phyloP scores from a whole-genome alignment of 2,329 filamentous ascomycete species.

The Cercospora sp. region DNA sequence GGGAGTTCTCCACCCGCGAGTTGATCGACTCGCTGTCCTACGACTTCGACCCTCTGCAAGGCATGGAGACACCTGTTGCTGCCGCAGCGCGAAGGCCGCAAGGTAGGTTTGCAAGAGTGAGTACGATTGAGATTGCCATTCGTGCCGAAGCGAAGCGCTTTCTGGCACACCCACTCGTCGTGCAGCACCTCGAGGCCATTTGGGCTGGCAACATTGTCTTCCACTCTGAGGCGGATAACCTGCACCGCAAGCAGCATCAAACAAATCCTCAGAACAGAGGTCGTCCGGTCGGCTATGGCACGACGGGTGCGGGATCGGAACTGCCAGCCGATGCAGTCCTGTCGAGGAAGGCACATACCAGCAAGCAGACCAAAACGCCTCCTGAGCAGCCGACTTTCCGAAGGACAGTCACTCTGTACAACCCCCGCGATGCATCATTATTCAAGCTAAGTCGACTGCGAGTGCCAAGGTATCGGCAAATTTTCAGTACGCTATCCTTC shows the following conservation, averaged over 20 bases:
- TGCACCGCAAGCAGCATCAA: constrained; percentile 65
- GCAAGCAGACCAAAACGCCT: constrained; percentile 28
- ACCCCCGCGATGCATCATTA: constrained; percentile 83
- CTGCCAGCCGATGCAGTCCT: constrained; percentile 37
- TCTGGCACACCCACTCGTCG: constrained; percentile 83
- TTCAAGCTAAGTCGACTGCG: constrained; percentile 89
- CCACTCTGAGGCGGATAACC: constrained; percentile 79
- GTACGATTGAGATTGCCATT: constrained; percentile 89
- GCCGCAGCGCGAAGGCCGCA: constrained; percentile 49
- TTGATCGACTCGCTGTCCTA: constrained; percentile 93
- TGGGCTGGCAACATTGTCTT: constrained; percentile 97
- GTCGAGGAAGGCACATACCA: constrained; percentile 32
- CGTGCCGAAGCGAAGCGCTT: constrained; percentile 90
- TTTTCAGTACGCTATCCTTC: constrained; percentile 85
- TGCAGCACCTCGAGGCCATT: constrained; percentile 93
- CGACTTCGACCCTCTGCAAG: constrained; percentile 90
- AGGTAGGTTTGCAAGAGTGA: constrained; percentile 71
- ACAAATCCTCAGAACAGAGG: constrained; percentile 31
- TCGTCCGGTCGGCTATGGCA: constrained; percentile 43
- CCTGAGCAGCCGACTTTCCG: constrained; percentile 49
- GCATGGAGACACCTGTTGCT: constrained; percentile 58
- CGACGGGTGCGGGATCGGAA: constrained; percentile 32
- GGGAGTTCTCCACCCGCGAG: constrained; percentile 85
- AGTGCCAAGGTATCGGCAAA: constrained; percentile 87
- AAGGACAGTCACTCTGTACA: constrained; percentile 82